These are phyloP conservation scores for Centrapalus pauciflorus DNA, from an alignment of 129 eudicot species.

Conservation along the genomic window DNA sequence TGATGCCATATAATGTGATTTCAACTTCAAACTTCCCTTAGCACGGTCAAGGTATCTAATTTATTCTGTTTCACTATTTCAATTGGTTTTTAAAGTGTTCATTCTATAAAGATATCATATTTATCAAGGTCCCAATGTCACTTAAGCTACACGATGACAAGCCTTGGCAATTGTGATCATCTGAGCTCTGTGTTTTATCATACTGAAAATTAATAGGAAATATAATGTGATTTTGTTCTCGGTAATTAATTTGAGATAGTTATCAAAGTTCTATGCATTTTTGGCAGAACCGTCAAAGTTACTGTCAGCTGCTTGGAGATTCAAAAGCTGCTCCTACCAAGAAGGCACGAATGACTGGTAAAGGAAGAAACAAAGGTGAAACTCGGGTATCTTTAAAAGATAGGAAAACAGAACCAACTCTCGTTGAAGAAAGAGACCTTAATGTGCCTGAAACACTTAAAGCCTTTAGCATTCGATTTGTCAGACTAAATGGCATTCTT, in stretches of 20 bases:
- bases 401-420: conserved; percentile 35
- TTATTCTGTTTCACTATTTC: neutral
- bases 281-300: conserved; percentile 89
- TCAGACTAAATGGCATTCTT: conserved; percentile 84
- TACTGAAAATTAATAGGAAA: neutral
- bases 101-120: neutral
- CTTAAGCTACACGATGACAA: neutral
- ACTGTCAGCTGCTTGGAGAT: conserved; percentile 60
- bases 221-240: neutral
- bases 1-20: neutral
- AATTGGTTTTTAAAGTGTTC: neutral
- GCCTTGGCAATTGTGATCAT: no score
- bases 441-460: conserved; percentile 45
- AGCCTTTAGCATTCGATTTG: conserved; percentile 59
- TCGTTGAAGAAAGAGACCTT: conserved; percentile 38
- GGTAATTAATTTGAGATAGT: neutral
- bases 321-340: conserved; percentile 51
- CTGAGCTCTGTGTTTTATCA: no score
- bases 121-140: neutral
- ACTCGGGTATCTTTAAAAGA: conserved; percentile 45
- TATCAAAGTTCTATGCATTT: neutral
- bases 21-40: neutral
- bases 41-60: neutral
- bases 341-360: conserved; percentile 46
- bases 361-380: conserved; percentile 75